Conservation (phyloP, 495 filamentous ascomycete genomes). For the Clavariopsis aquatica region DNA sequence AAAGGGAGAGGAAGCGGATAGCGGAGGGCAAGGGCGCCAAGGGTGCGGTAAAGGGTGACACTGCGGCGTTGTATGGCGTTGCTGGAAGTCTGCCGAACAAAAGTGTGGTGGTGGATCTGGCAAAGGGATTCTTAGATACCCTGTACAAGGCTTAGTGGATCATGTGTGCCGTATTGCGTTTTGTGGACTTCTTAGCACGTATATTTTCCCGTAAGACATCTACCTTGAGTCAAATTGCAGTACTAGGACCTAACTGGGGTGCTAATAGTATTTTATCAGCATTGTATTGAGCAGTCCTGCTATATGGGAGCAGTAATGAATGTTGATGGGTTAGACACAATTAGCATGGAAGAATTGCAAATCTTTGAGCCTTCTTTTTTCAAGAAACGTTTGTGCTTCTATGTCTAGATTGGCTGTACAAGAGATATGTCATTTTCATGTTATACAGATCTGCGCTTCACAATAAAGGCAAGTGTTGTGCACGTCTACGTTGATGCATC, state of each 20-base stretch:
- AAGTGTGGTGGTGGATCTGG: conserved; percentile 86
- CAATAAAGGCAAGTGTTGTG: neutral
- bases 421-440: too few relatives aligned
- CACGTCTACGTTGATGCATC: neutral
- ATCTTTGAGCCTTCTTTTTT: too few relatives aligned
- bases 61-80: conserved; percentile 89
- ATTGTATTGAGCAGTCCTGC: too few relatives aligned
- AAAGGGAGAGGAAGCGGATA: conserved; percentile 59
- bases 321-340: too few relatives aligned
- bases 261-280: too few relatives aligned
- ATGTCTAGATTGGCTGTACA: too few relatives aligned
- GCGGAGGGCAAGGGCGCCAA: conserved; percentile 76
- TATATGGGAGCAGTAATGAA: too few relatives aligned
- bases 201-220: neutral
- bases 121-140: conserved; percentile 89
- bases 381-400: too few relatives aligned
- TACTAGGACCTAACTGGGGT: too few relatives aligned
- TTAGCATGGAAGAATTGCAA: too few relatives aligned
- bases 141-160: conserved; percentile 80
- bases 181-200: neutral
- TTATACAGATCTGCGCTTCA: neutral
- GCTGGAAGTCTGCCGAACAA: conserved; percentile 95
- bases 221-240: neutral
- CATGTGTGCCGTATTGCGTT: too few relatives aligned
- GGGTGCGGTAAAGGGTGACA: conserved; percentile 67